Conservation (phyloP, 352 stramenopile genomes). For the Sclerospora graminicola region DNA sequence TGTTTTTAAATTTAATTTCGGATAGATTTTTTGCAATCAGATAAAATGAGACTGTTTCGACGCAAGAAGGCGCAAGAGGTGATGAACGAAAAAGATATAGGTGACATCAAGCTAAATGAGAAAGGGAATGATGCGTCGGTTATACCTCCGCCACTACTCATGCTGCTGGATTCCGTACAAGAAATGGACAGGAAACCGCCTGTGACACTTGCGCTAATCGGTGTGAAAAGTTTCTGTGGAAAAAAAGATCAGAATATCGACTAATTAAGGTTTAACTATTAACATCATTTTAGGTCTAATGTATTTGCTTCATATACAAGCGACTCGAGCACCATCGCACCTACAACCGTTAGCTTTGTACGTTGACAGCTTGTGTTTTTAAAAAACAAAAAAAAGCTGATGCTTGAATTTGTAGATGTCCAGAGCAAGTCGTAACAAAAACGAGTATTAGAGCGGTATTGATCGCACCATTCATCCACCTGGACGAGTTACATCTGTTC, state of each 20-base stretch:
- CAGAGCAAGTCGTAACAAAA: slow-evolving; percentile 34
- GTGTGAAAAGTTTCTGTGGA: slow-evolving; percentile 10
- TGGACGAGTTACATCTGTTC: slow-evolving; percentile 81
- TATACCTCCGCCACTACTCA: slow-evolving; percentile 24
- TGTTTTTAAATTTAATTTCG: neutral
- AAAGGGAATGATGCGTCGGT: slow-evolving; percentile 6
- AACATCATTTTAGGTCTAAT: slow-evolving; percentile 24
- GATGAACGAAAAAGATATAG: neutral
- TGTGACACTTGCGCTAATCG: slow-evolving; percentile 34
- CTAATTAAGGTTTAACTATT: too few species aligned
- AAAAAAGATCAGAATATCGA: neutral
- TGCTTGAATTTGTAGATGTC: slow-evolving; percentile 37
- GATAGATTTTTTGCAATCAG: too few species aligned
- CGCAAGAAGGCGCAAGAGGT: slow-evolving; percentile 8
- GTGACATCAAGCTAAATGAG: neutral
- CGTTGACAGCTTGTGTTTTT: neutral
- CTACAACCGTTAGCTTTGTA: slow-evolving; percentile 43
- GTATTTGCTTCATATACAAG: slow-evolving; percentile 50
- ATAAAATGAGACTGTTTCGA: slow-evolving; percentile 10
- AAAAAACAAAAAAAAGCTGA: too few species aligned
- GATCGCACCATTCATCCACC: slow-evolving; percentile 70
- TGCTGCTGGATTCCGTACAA: slow-evolving; percentile 34
- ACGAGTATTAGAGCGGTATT: slow-evolving; percentile 39
- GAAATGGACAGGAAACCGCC: slow-evolving; percentile 54
- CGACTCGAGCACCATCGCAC: slow-evolving; percentile 19